phyloP scores from a whole-genome alignment of 2,329 filamentous ascomycete species.

The Fusarium verrucosum region DNA sequence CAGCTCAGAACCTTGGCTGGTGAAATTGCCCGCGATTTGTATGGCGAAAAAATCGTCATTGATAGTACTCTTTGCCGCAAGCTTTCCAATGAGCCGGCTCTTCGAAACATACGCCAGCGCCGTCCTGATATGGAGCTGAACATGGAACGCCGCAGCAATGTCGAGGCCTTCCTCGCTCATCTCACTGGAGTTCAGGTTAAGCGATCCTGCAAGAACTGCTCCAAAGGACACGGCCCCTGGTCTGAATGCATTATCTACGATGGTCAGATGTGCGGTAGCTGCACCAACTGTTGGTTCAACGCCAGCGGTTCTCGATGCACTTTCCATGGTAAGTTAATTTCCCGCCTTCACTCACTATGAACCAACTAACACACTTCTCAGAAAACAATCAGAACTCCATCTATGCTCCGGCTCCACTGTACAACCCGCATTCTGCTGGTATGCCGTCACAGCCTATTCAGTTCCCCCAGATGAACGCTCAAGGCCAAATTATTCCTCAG shows the following conservation, averaged over 20 bases:
- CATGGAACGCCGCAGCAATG: slow-evolving; percentile 66
- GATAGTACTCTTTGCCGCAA: slow-evolving; percentile 66
- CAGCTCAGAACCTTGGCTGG: slow-evolving; percentile 52
- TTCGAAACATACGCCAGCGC: slow-evolving; percentile 62
- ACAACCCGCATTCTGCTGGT: not conserved
- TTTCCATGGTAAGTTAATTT: slow-evolving; percentile 62
- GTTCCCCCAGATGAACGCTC: not conserved
- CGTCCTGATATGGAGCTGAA: slow-evolving; percentile 64
- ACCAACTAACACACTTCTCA: slow-evolving; percentile 14
- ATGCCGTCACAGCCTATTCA: slow-evolving; percentile 9
- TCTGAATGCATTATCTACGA: slow-evolving; percentile 66
- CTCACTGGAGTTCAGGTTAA: slow-evolving; percentile 61
- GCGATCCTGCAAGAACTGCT: slow-evolving; percentile 67
- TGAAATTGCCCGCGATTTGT: slow-evolving; percentile 57
- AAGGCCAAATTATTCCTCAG: not conserved
- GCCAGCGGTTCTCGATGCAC: slow-evolving; percentile 68
- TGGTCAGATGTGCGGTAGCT: slow-evolving; percentile 69
- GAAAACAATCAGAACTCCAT: slow-evolving; percentile 38
- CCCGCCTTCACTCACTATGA: not conserved
- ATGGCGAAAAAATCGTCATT: slow-evolving; percentile 58
- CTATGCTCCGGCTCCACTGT: slow-evolving; percentile 6
- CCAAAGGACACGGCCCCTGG: slow-evolving; percentile 69
- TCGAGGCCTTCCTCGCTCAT: slow-evolving; percentile 67
- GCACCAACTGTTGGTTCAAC: slow-evolving; percentile 72
- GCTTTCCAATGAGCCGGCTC: slow-evolving; percentile 59